phyloP scores from a whole-genome alignment of 179 eudicot species.

The Amaranthus tricolor region DNA sequence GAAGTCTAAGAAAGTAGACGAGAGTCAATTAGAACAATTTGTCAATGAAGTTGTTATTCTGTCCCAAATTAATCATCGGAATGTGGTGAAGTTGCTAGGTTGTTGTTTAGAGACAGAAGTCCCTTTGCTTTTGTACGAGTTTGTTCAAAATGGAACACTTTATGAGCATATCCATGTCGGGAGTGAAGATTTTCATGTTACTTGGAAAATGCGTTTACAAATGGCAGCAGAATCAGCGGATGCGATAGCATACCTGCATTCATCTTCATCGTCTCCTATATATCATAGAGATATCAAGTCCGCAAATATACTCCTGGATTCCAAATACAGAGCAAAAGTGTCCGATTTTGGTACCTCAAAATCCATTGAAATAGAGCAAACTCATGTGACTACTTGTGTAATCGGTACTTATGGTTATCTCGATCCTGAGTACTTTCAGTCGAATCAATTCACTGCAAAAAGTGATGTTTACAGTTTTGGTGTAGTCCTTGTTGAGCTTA shows the following conservation, averaged over 20 bases:
- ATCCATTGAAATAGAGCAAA: conserved; percentile 17
- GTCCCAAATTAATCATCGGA: conserved; percentile 5
- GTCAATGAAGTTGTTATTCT: background rate
- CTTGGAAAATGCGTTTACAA: conserved; percentile 13
- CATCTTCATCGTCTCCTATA: conserved; percentile 14
- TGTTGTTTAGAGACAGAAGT: conserved; percentile 14
- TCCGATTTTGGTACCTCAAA: conserved; percentile 22
- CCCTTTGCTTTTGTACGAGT: conserved; percentile 12
- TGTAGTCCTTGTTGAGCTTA: conserved; percentile 28
- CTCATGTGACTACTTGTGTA: conserved; percentile 21
- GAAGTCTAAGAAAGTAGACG: background rate
- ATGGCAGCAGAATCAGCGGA: conserved; percentile 19
- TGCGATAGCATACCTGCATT: conserved; percentile 21
- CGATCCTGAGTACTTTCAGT: conserved; percentile 23
- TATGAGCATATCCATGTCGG: conserved; percentile 6
- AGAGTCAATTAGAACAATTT: background rate
- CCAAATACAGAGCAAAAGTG: conserved; percentile 19
- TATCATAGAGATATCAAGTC: conserved; percentile 19
- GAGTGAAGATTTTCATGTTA: conserved; percentile 14
- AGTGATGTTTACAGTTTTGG: conserved; percentile 33
- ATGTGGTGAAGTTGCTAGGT: conserved; percentile 11
- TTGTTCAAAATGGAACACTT: background rate
- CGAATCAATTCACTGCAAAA: conserved; percentile 24
- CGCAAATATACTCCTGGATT: conserved; percentile 21
- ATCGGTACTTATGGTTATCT: conserved; percentile 23